These are phyloP conservation scores for Aspergillus sclerotialis DNA, from an alignment of 2,329 filamentous ascomycete species.

Conservation along the genomic window DNA sequence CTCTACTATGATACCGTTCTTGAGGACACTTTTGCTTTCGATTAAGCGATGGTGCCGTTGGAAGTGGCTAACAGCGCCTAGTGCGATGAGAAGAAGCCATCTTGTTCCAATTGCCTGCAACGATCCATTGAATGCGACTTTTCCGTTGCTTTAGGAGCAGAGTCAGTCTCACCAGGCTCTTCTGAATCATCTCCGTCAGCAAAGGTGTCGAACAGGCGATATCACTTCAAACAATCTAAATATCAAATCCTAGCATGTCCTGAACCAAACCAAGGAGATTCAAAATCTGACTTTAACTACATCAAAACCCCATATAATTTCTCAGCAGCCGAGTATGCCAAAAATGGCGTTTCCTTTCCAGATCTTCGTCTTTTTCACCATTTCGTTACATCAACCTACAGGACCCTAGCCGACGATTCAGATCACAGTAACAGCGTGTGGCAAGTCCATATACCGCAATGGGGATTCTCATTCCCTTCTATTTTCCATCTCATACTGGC, in stretches of 20 bases:
- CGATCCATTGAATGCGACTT: constrained; percentile 24
- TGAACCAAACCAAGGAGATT: constrained; percentile 1
- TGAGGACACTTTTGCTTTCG: too few relatives aligned
- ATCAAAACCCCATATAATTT: constrained; percentile 12
- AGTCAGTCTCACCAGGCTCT: neutral
- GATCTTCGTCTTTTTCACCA: constrained; percentile 28
- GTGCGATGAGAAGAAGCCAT: constrained; percentile 29
- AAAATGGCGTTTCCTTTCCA: constrained; percentile 15
- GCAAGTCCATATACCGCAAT: constrained; percentile 23
- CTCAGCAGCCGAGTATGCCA: constrained; percentile 3
- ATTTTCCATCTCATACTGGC: constrained; percentile 27
- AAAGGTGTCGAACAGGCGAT: constrained; percentile 3
- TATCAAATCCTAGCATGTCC: constrained; percentile 7
- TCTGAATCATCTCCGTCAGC: constrained; percentile 6
- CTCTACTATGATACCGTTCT: too few relatives aligned
- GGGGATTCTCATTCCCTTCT: constrained; percentile 23
- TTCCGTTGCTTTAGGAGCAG: neutral
- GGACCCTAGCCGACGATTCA: constrained; percentile 17
- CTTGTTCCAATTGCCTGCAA: constrained; percentile 22
- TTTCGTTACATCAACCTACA: constrained; percentile 19
- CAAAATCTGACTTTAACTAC: neutral
- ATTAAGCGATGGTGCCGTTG: too few relatives aligned
- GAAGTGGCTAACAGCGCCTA: constrained; percentile 8
- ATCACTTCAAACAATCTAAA: constrained; percentile 14
- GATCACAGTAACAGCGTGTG: constrained; percentile 18